These are phyloP conservation scores for Populus hybrid DNA, from an alignment of 441 rosid genomes.

Conservation along the genomic window DNA sequence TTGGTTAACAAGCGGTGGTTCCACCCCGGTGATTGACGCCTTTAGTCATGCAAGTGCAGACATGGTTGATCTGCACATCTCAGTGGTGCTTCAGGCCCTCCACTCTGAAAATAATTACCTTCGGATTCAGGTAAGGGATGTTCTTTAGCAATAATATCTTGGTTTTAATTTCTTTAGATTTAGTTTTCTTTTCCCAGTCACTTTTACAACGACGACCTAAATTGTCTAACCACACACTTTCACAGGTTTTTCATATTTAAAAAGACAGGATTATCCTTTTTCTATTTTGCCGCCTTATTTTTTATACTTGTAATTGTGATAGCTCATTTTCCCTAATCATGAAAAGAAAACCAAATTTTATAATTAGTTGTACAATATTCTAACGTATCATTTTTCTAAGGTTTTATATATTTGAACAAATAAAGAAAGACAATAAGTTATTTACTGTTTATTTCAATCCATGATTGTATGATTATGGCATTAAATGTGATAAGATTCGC, in stretches of 20 bases:
- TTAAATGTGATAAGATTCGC: too few relatives aligned
- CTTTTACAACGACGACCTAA: background rate
- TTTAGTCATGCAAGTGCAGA: slow-evolving; percentile 49
- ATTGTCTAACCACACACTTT: background rate
- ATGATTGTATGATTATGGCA: too few relatives aligned
- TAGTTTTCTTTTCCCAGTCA: background rate
- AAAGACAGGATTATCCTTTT: background rate
- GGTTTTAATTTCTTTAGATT: too few relatives aligned
- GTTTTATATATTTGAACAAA: too few relatives aligned
- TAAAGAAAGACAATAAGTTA: too few relatives aligned
- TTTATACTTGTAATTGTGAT: too few relatives aligned
- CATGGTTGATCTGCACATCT: slow-evolving; percentile 43
- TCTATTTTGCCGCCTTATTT: too few relatives aligned
- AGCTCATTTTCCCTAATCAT: too few relatives aligned
- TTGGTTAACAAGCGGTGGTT: slow-evolving; percentile 30
- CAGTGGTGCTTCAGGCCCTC: slow-evolving; percentile 41
- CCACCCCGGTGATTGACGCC: slow-evolving; percentile 39
- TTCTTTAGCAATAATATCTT: background rate
- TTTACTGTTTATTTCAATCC: too few relatives aligned
- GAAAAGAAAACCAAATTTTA: too few relatives aligned
- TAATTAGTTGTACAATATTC: too few relatives aligned
- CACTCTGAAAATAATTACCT: slow-evolving; percentile 38
- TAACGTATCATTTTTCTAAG: too few relatives aligned
- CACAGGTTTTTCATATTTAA: background rate
- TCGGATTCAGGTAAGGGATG: slow-evolving; percentile 38